Evolutionary conservation across 2,329 filamentous ascomycete genomes (phyloP).

Genomic region (Canariomyces notabilis): DNA sequence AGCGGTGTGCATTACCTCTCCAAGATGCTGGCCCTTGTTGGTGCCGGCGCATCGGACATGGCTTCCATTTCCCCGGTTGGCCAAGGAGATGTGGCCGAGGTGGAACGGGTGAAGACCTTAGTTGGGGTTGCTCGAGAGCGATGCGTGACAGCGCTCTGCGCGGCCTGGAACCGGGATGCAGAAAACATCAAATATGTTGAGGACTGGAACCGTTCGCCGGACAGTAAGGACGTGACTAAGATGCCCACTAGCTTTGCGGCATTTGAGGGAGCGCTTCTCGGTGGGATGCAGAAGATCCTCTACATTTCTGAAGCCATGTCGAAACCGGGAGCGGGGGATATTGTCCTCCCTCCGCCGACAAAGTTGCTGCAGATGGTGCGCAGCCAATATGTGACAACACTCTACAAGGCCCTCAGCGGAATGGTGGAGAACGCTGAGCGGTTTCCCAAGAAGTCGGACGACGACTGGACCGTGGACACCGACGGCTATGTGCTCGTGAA

Average conservation of each 20-base stretch:
- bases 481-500: constrained; percentile 36
- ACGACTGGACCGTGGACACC: constrained; percentile 52
- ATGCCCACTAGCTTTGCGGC: constrained; percentile 83
- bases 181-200: constrained; percentile 90
- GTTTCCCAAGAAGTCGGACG: constrained; percentile 58
- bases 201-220: constrained; percentile 81
- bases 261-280: constrained; percentile 77
- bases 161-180: constrained; percentile 88
- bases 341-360: constrained; percentile 76
- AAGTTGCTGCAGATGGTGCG: constrained; percentile 90
- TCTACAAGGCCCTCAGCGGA: constrained; percentile 90
- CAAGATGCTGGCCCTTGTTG: constrained; percentile 74
- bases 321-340: constrained; percentile 67
- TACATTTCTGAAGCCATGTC: constrained; percentile 83
- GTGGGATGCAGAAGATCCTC: constrained; percentile 89
- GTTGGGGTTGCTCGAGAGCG: constrained; percentile 78
- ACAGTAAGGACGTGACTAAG: constrained; percentile 79
- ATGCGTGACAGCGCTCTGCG: constrained; percentile 77
- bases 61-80: constrained; percentile 66
- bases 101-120: constrained; percentile 70
- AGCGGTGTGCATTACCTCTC: constrained; percentile 88
- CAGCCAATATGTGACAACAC: constrained; percentile 83
- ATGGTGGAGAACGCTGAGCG: constrained; percentile 96
- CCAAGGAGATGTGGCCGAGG: constrained; percentile 46
- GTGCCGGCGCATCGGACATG: constrained; percentile 83